Evolutionary conservation across 495 filamentous ascomycete species (phyloP).

Genomic region (Bombardia bombarda): DNA sequence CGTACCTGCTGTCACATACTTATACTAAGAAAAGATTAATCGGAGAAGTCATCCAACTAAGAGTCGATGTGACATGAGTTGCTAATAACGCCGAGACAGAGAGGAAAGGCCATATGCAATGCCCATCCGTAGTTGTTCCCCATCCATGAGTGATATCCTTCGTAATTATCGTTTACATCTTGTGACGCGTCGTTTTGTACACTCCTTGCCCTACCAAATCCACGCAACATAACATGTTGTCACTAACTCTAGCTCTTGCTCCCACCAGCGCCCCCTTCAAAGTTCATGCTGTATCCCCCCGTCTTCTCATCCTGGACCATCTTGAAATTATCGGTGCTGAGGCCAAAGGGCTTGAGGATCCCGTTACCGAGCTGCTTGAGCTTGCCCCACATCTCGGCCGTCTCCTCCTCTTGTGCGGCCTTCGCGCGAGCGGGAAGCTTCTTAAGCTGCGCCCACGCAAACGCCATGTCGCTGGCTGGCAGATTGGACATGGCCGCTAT

Average conservation of each 20-base stretch:
- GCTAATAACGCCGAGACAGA: no score
- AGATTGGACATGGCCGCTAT: conserved; percentile 51
- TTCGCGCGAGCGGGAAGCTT: conserved; percentile 60
- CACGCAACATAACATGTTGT: no score
- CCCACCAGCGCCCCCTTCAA: conserved; percentile 41
- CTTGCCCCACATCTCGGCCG: conserved; percentile 94
- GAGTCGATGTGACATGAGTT: no score
- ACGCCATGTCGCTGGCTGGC: conserved; percentile 51
- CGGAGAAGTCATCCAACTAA: no score
- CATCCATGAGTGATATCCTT: no score
- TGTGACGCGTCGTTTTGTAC: no score
- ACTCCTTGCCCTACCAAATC: no score
- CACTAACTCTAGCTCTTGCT: background rate
- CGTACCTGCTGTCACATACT: no score
- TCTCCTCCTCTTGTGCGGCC: conserved; percentile 73
- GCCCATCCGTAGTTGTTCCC: no score
- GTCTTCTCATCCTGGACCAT: conserved; percentile 84
- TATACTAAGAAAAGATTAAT: no score
- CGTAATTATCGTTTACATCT: no score
- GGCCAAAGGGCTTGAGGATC: conserved; percentile 83
- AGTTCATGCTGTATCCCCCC: conserved; percentile 90
- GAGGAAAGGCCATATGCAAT: no score
- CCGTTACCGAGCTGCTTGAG: conserved; percentile 90
- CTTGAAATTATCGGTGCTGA: conserved; percentile 89
- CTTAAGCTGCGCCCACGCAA: conserved; percentile 57